A percentile compares a stretch with the other conserved stretches of the same genome.
Conservation (phyloP, 352 stramenopile species). For the Elongisporangium anandrum region DNA sequence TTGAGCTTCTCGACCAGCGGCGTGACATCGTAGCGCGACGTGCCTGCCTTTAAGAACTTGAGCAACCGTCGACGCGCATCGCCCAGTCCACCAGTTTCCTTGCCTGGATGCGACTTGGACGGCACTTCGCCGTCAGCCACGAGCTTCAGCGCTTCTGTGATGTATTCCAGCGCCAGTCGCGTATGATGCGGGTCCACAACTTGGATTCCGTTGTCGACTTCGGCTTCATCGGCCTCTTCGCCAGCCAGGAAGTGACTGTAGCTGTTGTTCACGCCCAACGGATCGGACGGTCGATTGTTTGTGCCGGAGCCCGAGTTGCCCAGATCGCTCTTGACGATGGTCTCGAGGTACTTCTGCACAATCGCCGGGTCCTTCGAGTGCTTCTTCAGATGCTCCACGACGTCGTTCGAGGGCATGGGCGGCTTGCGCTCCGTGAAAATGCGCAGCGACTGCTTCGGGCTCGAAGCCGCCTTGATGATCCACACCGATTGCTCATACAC, state of each 20-base stretch:
- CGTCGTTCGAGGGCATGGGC: slow-evolving; percentile 68
- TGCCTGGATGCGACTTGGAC: slow-evolving; percentile 80
- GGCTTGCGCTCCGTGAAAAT: slow-evolving; percentile 80
- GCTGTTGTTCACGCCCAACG: slow-evolving; percentile 67
- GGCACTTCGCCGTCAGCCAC: slow-evolving; percentile 62
- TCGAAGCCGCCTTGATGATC: slow-evolving; percentile 68
- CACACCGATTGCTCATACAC: slow-evolving; percentile 87
- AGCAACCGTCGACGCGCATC: slow-evolving; percentile 76
- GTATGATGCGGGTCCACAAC: slow-evolving; percentile 78
- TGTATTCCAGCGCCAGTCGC: slow-evolving; percentile 78
- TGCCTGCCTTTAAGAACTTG: slow-evolving; percentile 73
- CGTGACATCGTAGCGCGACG: slow-evolving; percentile 72
- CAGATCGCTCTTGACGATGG: slow-evolving; percentile 56
- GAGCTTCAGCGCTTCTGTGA: slow-evolving; percentile 78
- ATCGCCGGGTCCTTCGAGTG: slow-evolving; percentile 69
- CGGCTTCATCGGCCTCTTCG: slow-evolving; percentile 54
- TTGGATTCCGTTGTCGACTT: slow-evolving; percentile 11
- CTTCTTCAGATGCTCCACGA: slow-evolving; percentile 71
- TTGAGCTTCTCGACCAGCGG: slow-evolving; percentile 78
- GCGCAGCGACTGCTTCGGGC: slow-evolving; percentile 69
- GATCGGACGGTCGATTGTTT: slow-evolving; percentile 7
- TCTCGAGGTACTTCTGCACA: slow-evolving; percentile 81
- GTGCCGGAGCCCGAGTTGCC: slow-evolving; percentile 17
- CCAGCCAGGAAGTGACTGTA: slow-evolving; percentile 79
- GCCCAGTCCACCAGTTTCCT: slow-evolving; percentile 64